phyloP scores from a whole-genome alignment of 345 rosid genomes.

The Mallotus nudiflorus region DNA sequence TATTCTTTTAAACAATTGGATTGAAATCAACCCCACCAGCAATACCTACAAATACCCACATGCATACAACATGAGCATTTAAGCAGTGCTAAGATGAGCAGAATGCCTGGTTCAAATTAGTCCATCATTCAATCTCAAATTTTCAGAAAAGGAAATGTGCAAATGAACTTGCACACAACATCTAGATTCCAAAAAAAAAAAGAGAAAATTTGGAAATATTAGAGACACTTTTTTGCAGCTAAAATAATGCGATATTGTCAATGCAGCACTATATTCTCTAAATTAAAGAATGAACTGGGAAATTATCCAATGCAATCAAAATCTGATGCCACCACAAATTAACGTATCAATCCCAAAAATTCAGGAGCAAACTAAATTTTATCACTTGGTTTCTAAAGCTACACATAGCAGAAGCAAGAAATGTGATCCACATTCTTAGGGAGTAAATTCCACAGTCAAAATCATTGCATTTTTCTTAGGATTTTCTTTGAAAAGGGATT shows the following conservation, averaged over 20 bases:
- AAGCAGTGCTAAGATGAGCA: background rate
- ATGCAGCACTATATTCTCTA: background rate
- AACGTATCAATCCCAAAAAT: slow-evolving; percentile 7
- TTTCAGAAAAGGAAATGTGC: background rate
- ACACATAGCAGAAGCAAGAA: background rate
- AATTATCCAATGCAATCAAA: slow-evolving; percentile 1
- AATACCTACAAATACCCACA: background rate
- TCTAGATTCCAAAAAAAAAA: too few relatives aligned
- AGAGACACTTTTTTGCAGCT: background rate
- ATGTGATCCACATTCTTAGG: slow-evolving; percentile 4
- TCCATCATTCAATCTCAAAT: background rate
- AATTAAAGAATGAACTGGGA: slow-evolving; percentile 3
- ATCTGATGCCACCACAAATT: slow-evolving; percentile 20
- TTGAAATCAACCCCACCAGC: background rate
- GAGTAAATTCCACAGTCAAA: background rate
- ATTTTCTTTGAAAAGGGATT: background rate
- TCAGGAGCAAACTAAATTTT: slow-evolving; percentile 14
- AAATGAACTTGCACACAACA: background rate
- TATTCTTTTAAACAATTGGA: too few relatives aligned
- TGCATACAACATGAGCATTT: background rate
- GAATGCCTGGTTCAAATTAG: background rate
- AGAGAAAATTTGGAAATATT: background rate
- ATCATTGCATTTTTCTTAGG: background rate
- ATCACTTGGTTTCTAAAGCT: background rate
- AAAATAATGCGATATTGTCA: background rate